Conservation (phyloP, 2,329 filamentous ascomycete genomes). For the Microsporum ferrugineum region DNA sequence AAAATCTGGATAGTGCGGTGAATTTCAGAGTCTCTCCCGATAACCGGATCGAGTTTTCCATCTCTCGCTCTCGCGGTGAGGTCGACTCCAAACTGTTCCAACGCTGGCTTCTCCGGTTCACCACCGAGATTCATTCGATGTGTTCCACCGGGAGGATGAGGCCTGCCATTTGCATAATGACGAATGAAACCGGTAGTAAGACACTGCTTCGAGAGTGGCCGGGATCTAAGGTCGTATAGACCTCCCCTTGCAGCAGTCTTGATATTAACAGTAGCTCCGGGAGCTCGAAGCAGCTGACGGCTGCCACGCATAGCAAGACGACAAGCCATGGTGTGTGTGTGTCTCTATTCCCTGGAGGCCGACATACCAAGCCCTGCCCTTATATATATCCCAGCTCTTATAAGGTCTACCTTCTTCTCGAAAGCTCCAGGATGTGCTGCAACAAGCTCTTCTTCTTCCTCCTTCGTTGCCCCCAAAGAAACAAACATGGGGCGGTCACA, state of each 20-base stretch:
- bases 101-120: conserved; percentile 65
- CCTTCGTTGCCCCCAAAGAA: not conserved
- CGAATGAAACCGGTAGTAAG: conserved; percentile 10
- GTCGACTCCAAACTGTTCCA: conserved; percentile 87
- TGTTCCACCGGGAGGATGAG: conserved; percentile 81
- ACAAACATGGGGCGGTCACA: not conserved
- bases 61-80: conserved; percentile 72
- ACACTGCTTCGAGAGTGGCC: not conserved
- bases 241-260: not conserved
- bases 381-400: not conserved
- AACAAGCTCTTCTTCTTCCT: not conserved
- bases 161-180: conserved; percentile 50
- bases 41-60: conserved; percentile 90
- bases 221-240: not conserved
- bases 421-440: conserved; percentile 23
- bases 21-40: conserved; percentile 83
- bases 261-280: not conserved
- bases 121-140: conserved; percentile 84
- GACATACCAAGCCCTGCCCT: not conserved
- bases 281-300: not conserved
- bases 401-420: conserved; percentile 24
- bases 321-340: not conserved
- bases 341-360: not conserved
- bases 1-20: conserved; percentile 90
- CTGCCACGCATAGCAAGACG: not conserved